phyloP scores from a whole-genome alignment of 2,329 filamentous ascomycete genomes.

The Thyridium curvatum region DNA sequence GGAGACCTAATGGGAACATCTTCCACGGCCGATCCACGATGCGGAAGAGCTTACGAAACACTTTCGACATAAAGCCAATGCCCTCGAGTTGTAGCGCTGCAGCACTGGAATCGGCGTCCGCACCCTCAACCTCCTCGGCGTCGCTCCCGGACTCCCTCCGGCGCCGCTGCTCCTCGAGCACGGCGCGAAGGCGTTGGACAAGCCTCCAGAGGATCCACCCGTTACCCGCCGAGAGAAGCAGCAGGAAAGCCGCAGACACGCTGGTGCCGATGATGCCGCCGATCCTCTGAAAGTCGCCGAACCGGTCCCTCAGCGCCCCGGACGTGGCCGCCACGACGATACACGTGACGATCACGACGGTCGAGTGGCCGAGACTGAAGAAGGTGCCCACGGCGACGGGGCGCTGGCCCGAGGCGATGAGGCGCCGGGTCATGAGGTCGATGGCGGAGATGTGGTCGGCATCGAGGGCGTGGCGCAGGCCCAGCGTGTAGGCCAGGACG shows the following conservation, averaged over 20 bases:
- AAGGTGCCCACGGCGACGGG: slow-evolving; percentile 92
- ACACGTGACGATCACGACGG: slow-evolving; percentile 85
- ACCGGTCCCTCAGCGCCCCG: slow-evolving; percentile 73
- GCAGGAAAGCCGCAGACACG: slow-evolving; percentile 76
- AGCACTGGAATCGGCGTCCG: neutral
- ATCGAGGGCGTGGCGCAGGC: slow-evolving; percentile 89
- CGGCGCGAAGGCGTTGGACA: slow-evolving; percentile 57
- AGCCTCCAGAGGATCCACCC: slow-evolving; percentile 78
- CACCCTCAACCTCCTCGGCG: slow-evolving; percentile 1
- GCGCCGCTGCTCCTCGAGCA: slow-evolving; percentile 39
- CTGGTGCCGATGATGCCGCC: slow-evolving; percentile 87
- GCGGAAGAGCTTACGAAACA: slow-evolving; percentile 72
- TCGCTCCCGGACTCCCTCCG: slow-evolving; percentile 3
- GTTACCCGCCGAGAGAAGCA: slow-evolving; percentile 79
- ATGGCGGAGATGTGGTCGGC: slow-evolving; percentile 88
- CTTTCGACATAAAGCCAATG: slow-evolving; percentile 63
- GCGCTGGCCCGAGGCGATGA: slow-evolving; percentile 77
- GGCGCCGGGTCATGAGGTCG: slow-evolving; percentile 85
- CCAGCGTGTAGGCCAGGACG: slow-evolving; percentile 80
- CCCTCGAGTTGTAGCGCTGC: slow-evolving; percentile 65
- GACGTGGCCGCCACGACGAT: slow-evolving; percentile 88
- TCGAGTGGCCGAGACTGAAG: slow-evolving; percentile 90
- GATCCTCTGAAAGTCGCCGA: slow-evolving; percentile 71
- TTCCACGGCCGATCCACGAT: slow-evolving; percentile 79
- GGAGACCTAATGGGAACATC: slow-evolving; percentile 84